Evolutionary conservation across 345 rosid genomes (phyloP).

Genomic region (Citropsis articulata): DNA sequence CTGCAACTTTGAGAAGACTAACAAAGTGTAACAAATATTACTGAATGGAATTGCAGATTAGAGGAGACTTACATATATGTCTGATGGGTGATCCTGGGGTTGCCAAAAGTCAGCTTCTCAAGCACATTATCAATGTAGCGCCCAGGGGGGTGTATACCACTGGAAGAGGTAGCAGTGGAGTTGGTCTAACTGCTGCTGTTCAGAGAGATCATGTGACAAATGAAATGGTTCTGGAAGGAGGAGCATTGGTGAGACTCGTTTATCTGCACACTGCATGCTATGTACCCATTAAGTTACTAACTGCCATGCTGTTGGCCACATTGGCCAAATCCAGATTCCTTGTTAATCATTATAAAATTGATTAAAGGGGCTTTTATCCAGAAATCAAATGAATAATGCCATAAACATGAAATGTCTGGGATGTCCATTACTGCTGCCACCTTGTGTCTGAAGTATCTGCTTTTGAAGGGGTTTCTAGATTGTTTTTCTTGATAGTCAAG

Average conservation of each 20-base stretch:
- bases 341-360: conserved; percentile 1
- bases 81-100: conserved; percentile 99
- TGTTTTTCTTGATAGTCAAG: not conserved
- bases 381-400: not conserved
- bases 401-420: not conserved
- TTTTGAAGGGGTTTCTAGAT: conserved; percentile 3
- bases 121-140: conserved; percentile 94
- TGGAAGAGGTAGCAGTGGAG: conserved; percentile 97
- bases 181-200: conserved; percentile 98
- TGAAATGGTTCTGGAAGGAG: conserved; percentile 98
- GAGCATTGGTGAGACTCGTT: conserved; percentile 75
- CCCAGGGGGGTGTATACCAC: conserved; percentile 96
- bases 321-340: conserved; percentile 4
- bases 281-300: not conserved
- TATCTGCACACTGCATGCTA: not conserved
- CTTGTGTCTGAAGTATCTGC: not conserved
- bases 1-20: not conserved
- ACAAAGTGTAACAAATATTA: not conserved
- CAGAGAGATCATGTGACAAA: conserved; percentile 95
- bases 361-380: not conserved
- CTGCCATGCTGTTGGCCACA: not conserved
- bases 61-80: conserved; percentile 95
- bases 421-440: not conserved
- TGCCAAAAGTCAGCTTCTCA: conserved; percentile 99
- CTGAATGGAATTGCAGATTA: conserved; percentile 53